Evolutionary conservation across 2,329 filamentous ascomycete genomes (phyloP).

Genomic region (Aspergillus clavatus): DNA sequence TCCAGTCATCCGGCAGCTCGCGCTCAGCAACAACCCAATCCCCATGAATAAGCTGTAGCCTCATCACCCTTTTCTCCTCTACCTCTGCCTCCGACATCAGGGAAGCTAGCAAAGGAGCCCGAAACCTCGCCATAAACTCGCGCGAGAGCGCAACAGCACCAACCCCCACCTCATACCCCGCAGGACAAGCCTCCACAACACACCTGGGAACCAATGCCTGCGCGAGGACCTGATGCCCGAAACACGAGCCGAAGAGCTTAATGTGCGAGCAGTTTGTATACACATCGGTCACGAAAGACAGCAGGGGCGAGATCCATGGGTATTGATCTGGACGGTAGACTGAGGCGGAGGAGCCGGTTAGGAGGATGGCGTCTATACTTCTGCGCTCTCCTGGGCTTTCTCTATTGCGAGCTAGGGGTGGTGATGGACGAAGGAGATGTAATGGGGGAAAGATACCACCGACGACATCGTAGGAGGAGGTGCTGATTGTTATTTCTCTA

Average conservation of each 20-base stretch:
- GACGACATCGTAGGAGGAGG: constrained; percentile 31
- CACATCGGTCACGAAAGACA: constrained; percentile 23
- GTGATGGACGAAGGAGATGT: neutral
- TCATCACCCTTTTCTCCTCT: constrained; percentile 13
- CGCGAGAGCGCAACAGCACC: constrained; percentile 21
- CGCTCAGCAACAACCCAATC: constrained; percentile 25
- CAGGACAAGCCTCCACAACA: constrained; percentile 17
- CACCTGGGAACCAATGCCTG: constrained; percentile 12
- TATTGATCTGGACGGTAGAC: constrained; percentile 24
- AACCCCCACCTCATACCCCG: constrained; percentile 30
- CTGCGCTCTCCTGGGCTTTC: neutral
- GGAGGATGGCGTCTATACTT: constrained; percentile 26
- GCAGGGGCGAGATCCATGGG: constrained; percentile 27
- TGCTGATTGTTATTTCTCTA: constrained; percentile 19
- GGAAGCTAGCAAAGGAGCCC: neutral
- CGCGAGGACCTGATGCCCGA: constrained; percentile 30
- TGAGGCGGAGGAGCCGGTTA: constrained; percentile 29
- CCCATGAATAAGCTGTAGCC: constrained; percentile 32
- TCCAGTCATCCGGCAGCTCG: constrained; percentile 14
- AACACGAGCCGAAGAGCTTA: constrained; percentile 32
- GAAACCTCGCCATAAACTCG: constrained; percentile 9
- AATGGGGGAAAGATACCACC: constrained; percentile 25
- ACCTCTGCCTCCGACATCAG: neutral
- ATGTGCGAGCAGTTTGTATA: constrained; percentile 26
- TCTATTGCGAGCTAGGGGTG: too few species aligned